Evolutionary conservation across 164 flowering plant genomes (phyloP), one percentile per base, ranked within the genome.

Genomic region (Macadamia integrifolia): DNA sequence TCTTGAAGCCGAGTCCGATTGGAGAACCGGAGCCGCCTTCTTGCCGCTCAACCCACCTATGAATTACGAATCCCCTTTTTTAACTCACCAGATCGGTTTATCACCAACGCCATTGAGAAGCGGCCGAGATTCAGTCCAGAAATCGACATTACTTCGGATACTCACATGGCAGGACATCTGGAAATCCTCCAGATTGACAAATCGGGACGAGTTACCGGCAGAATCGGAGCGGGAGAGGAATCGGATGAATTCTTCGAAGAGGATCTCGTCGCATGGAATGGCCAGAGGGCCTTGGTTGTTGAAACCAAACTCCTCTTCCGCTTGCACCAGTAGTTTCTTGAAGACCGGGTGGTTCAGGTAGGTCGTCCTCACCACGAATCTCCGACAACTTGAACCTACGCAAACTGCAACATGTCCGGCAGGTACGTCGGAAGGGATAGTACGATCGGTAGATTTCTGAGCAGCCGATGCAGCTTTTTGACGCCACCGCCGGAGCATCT

Each of bases 221-320:
- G 85, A 72, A 18, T 82, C 86, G 55, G 85, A 74, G 14, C 83
- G 76, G 52, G 85, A 76, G 50, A 91, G 62, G 80, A 69, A 80
- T 52, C 84, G 80, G 60, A 91, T 77, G 17, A 84, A 81, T 65
- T 88, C 90, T 55, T 92, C 92, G 75, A 92, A 92, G 0, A 88
- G 64, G 0, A 79, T 66, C 81, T 92, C 98, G 64, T 90, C 98
- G 74, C 98, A 92, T 0, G 98, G 98, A 62, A 92, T 83, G 12
- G 86, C 79, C 29, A 92, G 67, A 1, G 94, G 93, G 13, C 98
- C 98, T 0, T 71, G 67, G 73, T 83, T 78, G 28, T 68, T 9
- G 82, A 88, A 90, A 7, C 98, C 96, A 76, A 78, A 92, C 79
- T 88, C 96, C 66, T 89, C 97, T 67, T 88, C 96, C 28, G 97